These are phyloP conservation scores for Solanum bukasovii DNA, from an alignment of 257 asterid species.

Conservation along the genomic window DNA sequence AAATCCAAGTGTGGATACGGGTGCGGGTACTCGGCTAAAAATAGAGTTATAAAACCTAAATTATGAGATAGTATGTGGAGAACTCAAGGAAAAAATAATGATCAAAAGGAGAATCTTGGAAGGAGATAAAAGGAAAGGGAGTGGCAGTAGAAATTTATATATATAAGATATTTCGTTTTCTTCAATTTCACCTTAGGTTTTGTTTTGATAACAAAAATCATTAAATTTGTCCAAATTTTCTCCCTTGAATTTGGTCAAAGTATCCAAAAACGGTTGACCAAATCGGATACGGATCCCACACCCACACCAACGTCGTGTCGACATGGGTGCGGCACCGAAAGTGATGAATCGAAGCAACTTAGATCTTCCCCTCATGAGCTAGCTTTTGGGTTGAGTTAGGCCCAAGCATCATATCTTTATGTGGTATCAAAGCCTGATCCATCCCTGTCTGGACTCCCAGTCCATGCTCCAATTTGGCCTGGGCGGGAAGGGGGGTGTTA, in stretches of 20 bases:
- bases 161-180: too few species aligned
- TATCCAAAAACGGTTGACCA: too few species aligned
- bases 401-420: not conserved
- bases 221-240: too few species aligned
- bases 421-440: not conserved
- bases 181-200: too few species aligned
- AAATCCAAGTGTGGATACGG: not conserved
- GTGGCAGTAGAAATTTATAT: too few species aligned
- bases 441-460: not conserved
- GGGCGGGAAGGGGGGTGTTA: not conserved
- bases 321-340: not conserved
- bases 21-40: not conserved
- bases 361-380: not conserved
- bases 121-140: too few species aligned
- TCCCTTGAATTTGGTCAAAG: too few species aligned
- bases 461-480: not conserved
- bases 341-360: not conserved
- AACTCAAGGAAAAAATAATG: too few species aligned
- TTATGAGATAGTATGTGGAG: not conserved
- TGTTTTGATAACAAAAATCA: too few species aligned
- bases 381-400: not conserved
- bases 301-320: not conserved
- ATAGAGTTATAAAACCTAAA: not conserved
- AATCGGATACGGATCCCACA: not conserved
- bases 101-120: too few species aligned